Conservation (phyloP, 768 basidiomycete genomes). For the Tulasnella sp. region DNA sequence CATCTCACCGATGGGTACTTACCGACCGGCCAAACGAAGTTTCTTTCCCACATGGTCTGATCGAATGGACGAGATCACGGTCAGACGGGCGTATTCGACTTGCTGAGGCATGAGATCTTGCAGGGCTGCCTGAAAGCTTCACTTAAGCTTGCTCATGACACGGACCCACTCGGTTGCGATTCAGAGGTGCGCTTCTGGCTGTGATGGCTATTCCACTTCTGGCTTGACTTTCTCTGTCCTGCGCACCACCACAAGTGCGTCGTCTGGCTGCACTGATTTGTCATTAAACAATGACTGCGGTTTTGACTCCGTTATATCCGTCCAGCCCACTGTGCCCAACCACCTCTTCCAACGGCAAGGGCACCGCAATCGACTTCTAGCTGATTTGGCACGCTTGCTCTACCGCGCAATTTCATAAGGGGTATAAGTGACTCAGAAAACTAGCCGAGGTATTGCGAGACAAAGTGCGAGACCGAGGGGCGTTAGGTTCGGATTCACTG, state of each 20-base stretch:
- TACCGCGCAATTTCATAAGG: not conserved
- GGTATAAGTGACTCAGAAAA: not conserved
- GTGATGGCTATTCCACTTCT: too few species aligned
- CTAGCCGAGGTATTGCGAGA: too few species aligned
- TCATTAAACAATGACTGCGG: too few species aligned
- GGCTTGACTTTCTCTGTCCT: too few species aligned
- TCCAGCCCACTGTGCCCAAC: not conserved
- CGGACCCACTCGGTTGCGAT: too few species aligned
- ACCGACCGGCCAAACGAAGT: conserved; percentile 26
- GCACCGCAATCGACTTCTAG: not conserved
- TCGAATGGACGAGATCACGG: not conserved
- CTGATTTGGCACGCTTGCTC: not conserved
- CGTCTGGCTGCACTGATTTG: too few species aligned
- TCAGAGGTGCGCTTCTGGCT: too few species aligned
- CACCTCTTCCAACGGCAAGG: too few species aligned
- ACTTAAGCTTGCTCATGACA: not conserved
- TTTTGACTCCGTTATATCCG: not conserved
- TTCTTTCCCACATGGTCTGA: conserved; percentile 11
- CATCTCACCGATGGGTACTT: not conserved
- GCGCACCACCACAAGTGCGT: too few species aligned
- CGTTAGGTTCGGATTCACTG: not conserved
- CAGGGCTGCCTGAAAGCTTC: not conserved
- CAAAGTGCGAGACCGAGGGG: not conserved
- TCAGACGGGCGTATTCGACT: conserved; percentile 16
- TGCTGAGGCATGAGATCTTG: conserved; percentile 22